Base-by-base conservation (phyloP, 768 basidiomycete genomes). In the Lactarius sanguifluus region DNA sequence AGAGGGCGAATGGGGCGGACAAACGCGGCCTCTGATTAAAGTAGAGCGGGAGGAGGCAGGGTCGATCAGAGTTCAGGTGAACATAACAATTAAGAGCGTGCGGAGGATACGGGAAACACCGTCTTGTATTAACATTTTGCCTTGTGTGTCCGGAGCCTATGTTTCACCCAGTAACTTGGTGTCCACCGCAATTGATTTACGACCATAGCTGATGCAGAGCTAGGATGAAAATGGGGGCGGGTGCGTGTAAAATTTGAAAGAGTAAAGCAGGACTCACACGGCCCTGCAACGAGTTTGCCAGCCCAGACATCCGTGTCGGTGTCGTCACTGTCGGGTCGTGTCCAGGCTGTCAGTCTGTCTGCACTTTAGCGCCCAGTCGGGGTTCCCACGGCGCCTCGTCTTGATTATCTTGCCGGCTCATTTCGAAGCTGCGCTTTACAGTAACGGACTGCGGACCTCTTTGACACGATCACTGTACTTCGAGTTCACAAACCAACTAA, bases 101-200 rank as follows among this genome's bases (percentile, higher is more conserved):
- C 32, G 45, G 23, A 38, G 5, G 16, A 30, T 8, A 50, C n/a
- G 23, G 61, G 47, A 12, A 23, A 13, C 47, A 23, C 23, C 23
- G 7, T 13, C 57, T 59, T 59, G 57, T 62, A 7, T 36, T 23
- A 28, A 59, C 38, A 16, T 34, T 25, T 54, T 30, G 38, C 23
- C 45, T 57, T 63, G 57, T 67, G 57, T 25, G 23, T 54, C 38
- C 38, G 38, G 38, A 40, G 6, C n/a, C 34, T 15, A n/a, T 63
- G 66, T 67, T 67, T 67, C 66, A 63, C 60, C 25, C 38, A 56
- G 32, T 25, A 41, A 40, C 62, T 66, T 62, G 61, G 57, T 52
- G 50, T 52, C 23, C 25, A 38, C 50, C 23, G 47, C 9, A 57
- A 57, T 66, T 40, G 20, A 32, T 34, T 18, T 45, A 15, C 13